Evolutionary conservation across 352 stramenopile species (phyloP).

Genomic region (Phytophthora capsici): DNA sequence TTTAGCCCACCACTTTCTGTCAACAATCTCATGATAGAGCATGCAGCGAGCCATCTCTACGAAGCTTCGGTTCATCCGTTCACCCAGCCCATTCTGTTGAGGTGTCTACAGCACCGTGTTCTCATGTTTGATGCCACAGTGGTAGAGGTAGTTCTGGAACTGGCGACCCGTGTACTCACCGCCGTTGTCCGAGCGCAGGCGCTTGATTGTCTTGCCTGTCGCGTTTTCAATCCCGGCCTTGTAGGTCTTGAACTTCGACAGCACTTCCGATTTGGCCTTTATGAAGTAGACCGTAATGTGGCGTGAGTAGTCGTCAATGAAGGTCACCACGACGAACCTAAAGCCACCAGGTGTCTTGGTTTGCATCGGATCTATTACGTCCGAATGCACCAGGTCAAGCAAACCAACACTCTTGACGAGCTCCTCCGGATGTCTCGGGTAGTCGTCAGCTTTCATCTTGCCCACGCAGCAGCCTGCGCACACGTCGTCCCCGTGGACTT

Average conservation of each 20-base stretch:
- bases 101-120: slow-evolving; percentile 1
- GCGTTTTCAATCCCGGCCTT: too few species aligned
- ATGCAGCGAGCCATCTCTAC: slow-evolving; percentile 1
- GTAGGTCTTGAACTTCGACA: too few species aligned
- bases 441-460: slow-evolving; percentile 6
- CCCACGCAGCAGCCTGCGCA: too few species aligned
- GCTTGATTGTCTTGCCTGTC: too few species aligned
- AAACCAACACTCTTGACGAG: slow-evolving; percentile 17
- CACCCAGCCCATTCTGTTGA: slow-evolving; percentile 1
- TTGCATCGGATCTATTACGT: slow-evolving; percentile 1
- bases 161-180: too few species aligned
- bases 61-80: slow-evolving; percentile 6
- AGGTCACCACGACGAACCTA: slow-evolving; percentile 6
- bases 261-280: slow-evolving; percentile 25
- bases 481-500: too few species aligned
- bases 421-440: slow-evolving; percentile 5
- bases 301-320: slow-evolving; percentile 38
- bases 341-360: too few species aligned
- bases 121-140: slow-evolving; percentile 1
- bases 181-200: too few species aligned
- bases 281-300: slow-evolving; percentile 29
- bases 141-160: neutral
- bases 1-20: too few species aligned
- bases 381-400: neutral
- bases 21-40: too few species aligned